Evolutionary conservation across 768 basidiomycete genomes (phyloP), one percentile per base, ranked within the genome.

Genomic region (Gautieria morchelliformis): DNA sequence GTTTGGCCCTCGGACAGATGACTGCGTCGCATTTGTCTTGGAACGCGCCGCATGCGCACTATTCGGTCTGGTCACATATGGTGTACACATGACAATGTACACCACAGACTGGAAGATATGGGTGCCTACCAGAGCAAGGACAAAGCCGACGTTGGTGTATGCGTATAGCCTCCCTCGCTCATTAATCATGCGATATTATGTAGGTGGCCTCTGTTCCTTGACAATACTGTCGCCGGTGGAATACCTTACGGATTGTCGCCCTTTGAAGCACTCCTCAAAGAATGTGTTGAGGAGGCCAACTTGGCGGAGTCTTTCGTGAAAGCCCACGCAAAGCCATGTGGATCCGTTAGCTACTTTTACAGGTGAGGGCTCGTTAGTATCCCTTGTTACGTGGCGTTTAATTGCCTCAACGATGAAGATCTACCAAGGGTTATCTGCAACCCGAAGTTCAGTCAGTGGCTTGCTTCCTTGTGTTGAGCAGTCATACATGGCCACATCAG

Each of bases 251-350:
- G 93, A 1, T 83, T 86, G 72, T 66, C 78, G 0, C 70, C 80
- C 4, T 80, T 89, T 49, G 86, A 93, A 49, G 78, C 83, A 1
- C 72, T 97, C 45, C 78, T 94, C 39, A 96, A 95, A 66, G 95
- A 97, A 69, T 87, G 89, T 55, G 85, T 82, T 77, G 95, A 98
- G 66, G 95, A 99, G 69, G 95, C 93, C 2, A 91, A 85, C 62
- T 75, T 97, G 22, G 74, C 76, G 3, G 84, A 84, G 52, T 69
- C 74, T n/a, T 66, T 91, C 46, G 82, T 90, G 11, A 72, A 78
- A 49, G 71, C 75, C 20, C 71, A 85, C 59, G 75, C 84, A 12
- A 80, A 77, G 59, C 63, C 80, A 7, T 80, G 76, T 10, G 93
- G 93, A 4, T 78, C 80, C 1, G 70, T 92, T 50, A 89, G 87